Conservation (phyloP, 495 filamentous ascomycete species). For the Penicillium simplicissimum region DNA sequence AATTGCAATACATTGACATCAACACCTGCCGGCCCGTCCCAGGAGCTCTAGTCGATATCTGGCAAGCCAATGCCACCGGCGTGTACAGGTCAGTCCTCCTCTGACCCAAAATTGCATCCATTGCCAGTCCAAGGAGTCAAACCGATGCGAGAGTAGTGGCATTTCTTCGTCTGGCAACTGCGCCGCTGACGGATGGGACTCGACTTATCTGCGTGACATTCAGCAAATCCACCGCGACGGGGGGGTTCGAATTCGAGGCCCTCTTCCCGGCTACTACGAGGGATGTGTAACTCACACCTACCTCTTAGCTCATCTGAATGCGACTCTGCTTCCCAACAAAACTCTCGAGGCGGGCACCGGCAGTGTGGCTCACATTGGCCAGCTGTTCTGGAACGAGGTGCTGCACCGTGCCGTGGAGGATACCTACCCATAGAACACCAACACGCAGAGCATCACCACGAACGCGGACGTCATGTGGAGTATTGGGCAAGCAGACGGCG, state of each 20-base stretch:
- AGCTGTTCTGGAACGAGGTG: conserved; percentile 64
- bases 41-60: conserved; percentile 38
- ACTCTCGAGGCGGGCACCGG: conserved; percentile 46
- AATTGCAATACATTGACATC: conserved; percentile 52
- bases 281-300: conserved; percentile 62
- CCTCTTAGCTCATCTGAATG: conserved; percentile 50
- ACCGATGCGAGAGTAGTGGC: conserved; percentile 22
- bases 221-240: conserved; percentile 56
- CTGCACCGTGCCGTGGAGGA: conserved; percentile 56
- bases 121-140: neutral
- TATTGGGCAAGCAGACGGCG: conserved; percentile 29
- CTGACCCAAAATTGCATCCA: neutral
- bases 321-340: conserved; percentile 49
- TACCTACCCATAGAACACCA: conserved; percentile 56
- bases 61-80: conserved; percentile 51
- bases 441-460: conserved; percentile 50
- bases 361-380: conserved; percentile 42
- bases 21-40: conserved; percentile 37
- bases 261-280: conserved; percentile 61
- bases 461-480: conserved; percentile 50
- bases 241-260: conserved; percentile 56
- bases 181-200: conserved; percentile 39
- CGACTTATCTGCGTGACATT: conserved; percentile 55
- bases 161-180: conserved; percentile 39
- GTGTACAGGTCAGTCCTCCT: conserved; percentile 46